Evolutionary conservation across 2,329 filamentous ascomycete genomes (phyloP).

Genomic region (Plectosphaerella plurivora): DNA sequence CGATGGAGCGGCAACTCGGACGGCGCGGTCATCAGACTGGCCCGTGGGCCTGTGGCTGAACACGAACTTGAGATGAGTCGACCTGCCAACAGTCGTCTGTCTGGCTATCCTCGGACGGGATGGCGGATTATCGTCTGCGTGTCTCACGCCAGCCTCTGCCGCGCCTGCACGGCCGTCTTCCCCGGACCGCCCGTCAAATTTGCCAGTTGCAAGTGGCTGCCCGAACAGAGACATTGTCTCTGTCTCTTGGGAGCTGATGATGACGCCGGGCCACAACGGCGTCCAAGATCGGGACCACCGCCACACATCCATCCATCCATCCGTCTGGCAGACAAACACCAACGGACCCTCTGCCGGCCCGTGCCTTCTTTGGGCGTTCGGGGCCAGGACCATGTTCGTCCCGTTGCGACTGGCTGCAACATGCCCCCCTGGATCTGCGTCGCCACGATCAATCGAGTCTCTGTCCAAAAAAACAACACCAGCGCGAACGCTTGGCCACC

Average conservation of each 20-base stretch:
- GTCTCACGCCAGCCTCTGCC: not conserved
- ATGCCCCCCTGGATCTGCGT: not conserved
- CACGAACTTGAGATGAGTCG: not conserved
- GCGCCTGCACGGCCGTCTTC: not conserved
- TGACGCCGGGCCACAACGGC: no score
- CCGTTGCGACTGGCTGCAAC: no score
- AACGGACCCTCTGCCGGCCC: not conserved
- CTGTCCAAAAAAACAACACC: not conserved
- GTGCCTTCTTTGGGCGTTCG: not conserved
- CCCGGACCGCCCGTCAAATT: not conserved
- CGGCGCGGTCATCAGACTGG: not conserved
- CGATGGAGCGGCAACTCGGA: not conserved
- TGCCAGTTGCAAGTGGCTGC: not conserved
- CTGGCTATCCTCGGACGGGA: not conserved
- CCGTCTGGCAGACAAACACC: not conserved
- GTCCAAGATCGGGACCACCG: not conserved
- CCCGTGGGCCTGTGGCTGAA: no score
- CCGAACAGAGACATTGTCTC: not conserved
- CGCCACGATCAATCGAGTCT: slow-evolving; percentile 1
- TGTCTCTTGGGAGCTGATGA: not conserved
- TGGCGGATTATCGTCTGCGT: not conserved
- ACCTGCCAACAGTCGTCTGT: not conserved
- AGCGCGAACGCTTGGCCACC: no score
- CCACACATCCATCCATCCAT: not conserved
- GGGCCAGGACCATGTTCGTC: not conserved